Base-by-base conservation (phyloP, 208 protist genomes). In the Leishmania tarentolae region DNA sequence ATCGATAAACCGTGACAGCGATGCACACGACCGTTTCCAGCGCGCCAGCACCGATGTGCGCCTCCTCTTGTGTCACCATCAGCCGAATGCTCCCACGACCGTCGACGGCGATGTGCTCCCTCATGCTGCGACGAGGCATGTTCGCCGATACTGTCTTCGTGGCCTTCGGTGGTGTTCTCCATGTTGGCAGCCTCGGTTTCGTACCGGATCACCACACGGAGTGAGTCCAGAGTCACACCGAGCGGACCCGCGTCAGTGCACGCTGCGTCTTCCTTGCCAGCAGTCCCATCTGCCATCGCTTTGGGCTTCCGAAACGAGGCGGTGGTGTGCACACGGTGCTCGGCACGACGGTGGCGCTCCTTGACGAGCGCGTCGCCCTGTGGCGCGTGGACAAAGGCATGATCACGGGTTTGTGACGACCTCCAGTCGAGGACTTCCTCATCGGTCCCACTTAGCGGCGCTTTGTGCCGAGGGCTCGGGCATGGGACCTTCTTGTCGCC, bases 141-240 rank as follows among this genome's bases (percentile, higher is more conserved):
- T 35, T 42, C 61, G 44, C 6, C 56, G 35, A n/a, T 31, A 9
- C 63, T 47, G 17, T 70, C 56, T 5, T 73, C 63, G n/a, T 79
- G n/a, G 52, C 0, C 31, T 68, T 68, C 61, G 69, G 6, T 8
- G 37, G 21, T 24, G 19, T 69, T 56, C 44, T 76, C 59, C 13
- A 24, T 31, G 59, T 63, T 28, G 69, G 21, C 53, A 19, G 13
- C 37, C 7, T 53, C 72, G 17, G 79, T 56, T 17, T 46, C 44
- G 7, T 77, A 21, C 6, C 11, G 66, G 44, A 84, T 77, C 17
- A 80, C 69, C 37, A 80, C 75, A 24, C 80, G 75, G 40, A 84
- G 68, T 2, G 75, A 76, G 65, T 79, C 40, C 8, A 80, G 80
- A 31, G 68, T 11, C 35, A 76, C 28, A 35, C 52, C 35, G 21